A percentile compares a stretch with the other conserved stretches of the same genome.
These are phyloP conservation scores for Immersiporthe knoxdaviesiana DNA, from an alignment of 2,329 filamentous ascomycete species.

Conservation along the genomic window DNA sequence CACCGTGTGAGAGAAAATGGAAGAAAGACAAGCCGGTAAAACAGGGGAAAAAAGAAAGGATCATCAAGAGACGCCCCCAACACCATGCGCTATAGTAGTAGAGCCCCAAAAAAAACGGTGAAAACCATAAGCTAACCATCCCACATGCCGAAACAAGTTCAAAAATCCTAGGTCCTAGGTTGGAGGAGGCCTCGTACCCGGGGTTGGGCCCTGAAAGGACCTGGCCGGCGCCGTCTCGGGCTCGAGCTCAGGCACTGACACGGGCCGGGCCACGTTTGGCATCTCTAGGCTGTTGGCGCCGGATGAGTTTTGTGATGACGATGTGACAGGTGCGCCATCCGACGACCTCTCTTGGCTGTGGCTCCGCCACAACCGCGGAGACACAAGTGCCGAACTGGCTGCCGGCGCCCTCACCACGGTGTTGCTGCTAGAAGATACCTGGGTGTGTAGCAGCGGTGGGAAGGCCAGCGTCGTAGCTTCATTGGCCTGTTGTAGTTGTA, in stretches of 20 bases:
- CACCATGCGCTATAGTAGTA: conserved; percentile 9
- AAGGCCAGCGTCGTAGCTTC: conserved; percentile 11
- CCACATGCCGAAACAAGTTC: not conserved
- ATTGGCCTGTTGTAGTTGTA: not conserved
- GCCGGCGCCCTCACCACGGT: conserved; percentile 8
- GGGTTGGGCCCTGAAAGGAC: not conserved
- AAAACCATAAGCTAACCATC: not conserved
- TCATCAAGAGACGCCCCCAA: conserved; percentile 3
- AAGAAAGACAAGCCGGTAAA: not conserved
- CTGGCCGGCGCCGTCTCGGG: not conserved
- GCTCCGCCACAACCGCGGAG: conserved; percentile 26
- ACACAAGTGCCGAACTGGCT: conserved; percentile 12
- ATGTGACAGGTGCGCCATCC: conserved; percentile 9
- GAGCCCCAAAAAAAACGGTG: not conserved
- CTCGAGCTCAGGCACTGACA: not conserved
- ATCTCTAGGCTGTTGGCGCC: conserved; percentile 1
- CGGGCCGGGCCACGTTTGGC: not conserved
- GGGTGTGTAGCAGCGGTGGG: conserved; percentile 14
- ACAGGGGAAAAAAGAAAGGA: not conserved
- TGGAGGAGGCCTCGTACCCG: conserved; percentile 9
- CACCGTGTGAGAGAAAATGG: conserved; percentile 9
- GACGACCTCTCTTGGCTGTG: conserved; percentile 15
- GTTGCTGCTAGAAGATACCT: conserved; percentile 16
- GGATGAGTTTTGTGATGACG: conserved; percentile 13
- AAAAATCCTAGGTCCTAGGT: not conserved